Evolutionary conservation across 306 rosid genomes (phyloP).

Genomic region (Acacia acuminata): DNA sequence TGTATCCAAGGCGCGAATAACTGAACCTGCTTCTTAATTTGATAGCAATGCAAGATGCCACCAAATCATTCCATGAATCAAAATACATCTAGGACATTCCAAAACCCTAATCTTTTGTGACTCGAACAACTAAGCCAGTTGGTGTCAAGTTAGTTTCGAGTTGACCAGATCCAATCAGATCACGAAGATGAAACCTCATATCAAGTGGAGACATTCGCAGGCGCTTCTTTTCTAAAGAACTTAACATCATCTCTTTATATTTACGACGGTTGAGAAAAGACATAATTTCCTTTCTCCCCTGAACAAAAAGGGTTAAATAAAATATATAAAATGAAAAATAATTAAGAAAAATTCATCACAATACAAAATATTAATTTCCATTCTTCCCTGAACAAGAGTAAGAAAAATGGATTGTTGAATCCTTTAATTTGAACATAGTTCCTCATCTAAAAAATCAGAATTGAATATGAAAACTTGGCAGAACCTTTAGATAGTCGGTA

Average conservation of each 20-base stretch:
- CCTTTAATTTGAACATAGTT: not conserved
- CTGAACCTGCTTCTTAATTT: constrained; percentile 25
- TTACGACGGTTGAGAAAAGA: constrained; percentile 72
- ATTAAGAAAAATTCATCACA: constrained; percentile 13
- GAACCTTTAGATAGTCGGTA: not conserved
- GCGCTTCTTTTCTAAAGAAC: constrained; percentile 74
- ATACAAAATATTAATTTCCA: constrained; percentile 48
- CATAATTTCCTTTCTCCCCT: constrained; percentile 94
- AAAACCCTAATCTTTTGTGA: constrained; percentile 66
- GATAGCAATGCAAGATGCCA: constrained; percentile 21
- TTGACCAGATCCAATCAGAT: constrained; percentile 88
- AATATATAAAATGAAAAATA: not conserved
- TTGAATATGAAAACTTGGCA: not conserved
- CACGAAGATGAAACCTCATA: constrained; percentile 87
- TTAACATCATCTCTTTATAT: constrained; percentile 80
- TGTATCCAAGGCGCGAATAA: constrained; percentile 31
- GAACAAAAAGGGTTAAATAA: constrained; percentile 31
- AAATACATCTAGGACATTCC: constrained; percentile 11
- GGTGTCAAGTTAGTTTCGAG: constrained; percentile 65
- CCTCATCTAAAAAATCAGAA: not conserved
- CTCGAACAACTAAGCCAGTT: constrained; percentile 69
- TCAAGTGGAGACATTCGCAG: constrained; percentile 80
- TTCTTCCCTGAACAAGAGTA: constrained; percentile 71
- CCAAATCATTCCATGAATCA: no score
- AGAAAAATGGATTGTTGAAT: not conserved